Base-by-base conservation (phyloP, 371 early-diverging fungal species). In the Funneliformis caledonium region DNA sequence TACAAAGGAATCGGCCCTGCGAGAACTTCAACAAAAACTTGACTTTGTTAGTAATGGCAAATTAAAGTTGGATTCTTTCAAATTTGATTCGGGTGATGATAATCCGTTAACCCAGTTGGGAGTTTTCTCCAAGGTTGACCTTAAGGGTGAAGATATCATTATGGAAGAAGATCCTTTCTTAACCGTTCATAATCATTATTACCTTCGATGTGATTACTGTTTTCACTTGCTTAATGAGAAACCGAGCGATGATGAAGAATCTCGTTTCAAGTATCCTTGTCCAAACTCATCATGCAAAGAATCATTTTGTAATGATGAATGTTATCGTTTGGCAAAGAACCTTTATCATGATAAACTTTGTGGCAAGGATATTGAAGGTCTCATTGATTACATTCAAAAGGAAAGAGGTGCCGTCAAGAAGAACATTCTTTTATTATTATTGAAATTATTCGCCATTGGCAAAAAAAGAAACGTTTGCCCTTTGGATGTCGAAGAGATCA, bases 151-250 rank as follows among this genome's bases (percentile, higher is more conserved):
- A 19, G 74, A 73, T 47, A 22, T 73, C 12, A 47, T 73, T 52
- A 47, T 73, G 12, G 47, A 73, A 73, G 74, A 73, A 73, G 59
- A 73, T 73, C 47, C 52, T 26, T 73, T 73, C 37, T 26, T 73
- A n/a, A 47, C 47, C 14, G 26, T 73, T 31, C 47, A 73, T 52
- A 50, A 73, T 48, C 52, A 73, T 73, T 26, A 19, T 48, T 2
- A 42, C 11, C 52, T 48, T 47, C 22, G 74, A 16, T 73, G 74
- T 50, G 74, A 73, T 48, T 73, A 50, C 31, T 73, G 74, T 31
- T 47, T 47, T 73, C 74, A 48, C 22, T 26, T 26, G 12, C 56
- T 73, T 19, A 4, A 26, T 1, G 19, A 56, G 7, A 1, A 73
- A 73, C 26, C 56, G 9, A 12, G 12, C 10, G 26, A 73, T 47